Conservation (phyloP, 305 asterid species). For the Solanum hybrid region DNA sequence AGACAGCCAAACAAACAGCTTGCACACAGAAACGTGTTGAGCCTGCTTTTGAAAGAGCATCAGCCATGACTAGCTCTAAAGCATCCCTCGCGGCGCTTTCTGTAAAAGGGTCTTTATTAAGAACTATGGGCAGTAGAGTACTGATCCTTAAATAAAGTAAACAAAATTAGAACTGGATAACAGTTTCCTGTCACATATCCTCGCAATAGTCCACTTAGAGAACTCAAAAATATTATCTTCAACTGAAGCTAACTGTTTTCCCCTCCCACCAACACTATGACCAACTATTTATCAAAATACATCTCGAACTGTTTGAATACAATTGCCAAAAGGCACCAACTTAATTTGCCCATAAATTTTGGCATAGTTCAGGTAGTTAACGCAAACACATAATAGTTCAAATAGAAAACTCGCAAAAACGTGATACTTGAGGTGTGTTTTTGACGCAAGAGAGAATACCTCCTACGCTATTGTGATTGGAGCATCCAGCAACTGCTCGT, state of each 20-base stretch:
- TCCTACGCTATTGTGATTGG: conserved; percentile 86
- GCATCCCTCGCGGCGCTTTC: conserved; percentile 80
- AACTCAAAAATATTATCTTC: background rate
- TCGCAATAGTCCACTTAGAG: background rate
- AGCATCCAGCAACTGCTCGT: conserved; percentile 75
- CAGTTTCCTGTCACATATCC: background rate
- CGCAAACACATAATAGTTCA: background rate
- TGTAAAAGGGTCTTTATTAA: conserved; percentile 12
- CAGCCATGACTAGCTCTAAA: conserved; percentile 78
- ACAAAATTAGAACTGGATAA: background rate
- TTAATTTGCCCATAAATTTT: background rate
- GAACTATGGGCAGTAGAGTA: background rate
- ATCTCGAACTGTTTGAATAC: background rate
- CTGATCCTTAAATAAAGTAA: background rate
- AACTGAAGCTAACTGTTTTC: background rate
- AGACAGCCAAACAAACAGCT: conserved; percentile 86
- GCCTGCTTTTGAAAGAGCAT: conserved; percentile 61
- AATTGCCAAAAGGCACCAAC: background rate
- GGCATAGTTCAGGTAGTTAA: background rate
- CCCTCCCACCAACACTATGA: background rate
- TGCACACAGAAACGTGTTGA: conserved; percentile 60
- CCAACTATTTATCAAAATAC: background rate
- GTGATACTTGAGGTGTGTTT: background rate
- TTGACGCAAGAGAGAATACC: conserved; percentile 19
- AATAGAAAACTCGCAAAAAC: background rate